phyloP scores from a whole-genome alignment of 257 asterid genomes.

The Nicotiana benthamiana region DNA sequence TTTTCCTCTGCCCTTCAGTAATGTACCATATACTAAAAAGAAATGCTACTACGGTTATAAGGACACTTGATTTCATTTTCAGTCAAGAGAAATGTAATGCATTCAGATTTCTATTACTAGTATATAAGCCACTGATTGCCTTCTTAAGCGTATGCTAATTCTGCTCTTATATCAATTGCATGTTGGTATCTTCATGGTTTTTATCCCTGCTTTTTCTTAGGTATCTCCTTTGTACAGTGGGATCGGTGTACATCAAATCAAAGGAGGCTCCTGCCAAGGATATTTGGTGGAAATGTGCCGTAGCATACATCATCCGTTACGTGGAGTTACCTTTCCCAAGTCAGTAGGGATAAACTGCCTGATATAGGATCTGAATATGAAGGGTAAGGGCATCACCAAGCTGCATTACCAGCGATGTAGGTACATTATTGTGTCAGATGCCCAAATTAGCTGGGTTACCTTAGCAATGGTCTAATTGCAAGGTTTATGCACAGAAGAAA shows the following conservation, averaged over 20 bases:
- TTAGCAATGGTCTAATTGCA: not conserved
- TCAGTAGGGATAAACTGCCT: constrained; percentile 91
- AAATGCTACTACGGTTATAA: not conserved
- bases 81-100: not conserved
- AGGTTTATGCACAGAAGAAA: not conserved
- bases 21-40: not conserved
- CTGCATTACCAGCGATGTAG: not conserved
- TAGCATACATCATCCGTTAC: constrained; percentile 88
- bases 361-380: constrained; percentile 96
- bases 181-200: not conserved
- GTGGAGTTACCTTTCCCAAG: constrained; percentile 99
- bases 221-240: constrained; percentile 94
- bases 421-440: not conserved
- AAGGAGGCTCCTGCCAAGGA: constrained; percentile 99
- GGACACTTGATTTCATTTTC: not conserved
- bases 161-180: not conserved
- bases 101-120: not conserved
- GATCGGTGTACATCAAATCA: constrained; percentile 86
- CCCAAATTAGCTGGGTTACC: not conserved
- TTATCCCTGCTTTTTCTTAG: constrained; percentile 31
- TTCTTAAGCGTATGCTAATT: not conserved
- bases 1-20: not conserved
- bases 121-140: not conserved
- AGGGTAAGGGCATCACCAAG: constrained; percentile 54
- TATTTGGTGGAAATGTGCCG: constrained; percentile 98